Conservation (phyloP, 2,329 filamentous ascomycete genomes). For the Venturia effusa region DNA sequence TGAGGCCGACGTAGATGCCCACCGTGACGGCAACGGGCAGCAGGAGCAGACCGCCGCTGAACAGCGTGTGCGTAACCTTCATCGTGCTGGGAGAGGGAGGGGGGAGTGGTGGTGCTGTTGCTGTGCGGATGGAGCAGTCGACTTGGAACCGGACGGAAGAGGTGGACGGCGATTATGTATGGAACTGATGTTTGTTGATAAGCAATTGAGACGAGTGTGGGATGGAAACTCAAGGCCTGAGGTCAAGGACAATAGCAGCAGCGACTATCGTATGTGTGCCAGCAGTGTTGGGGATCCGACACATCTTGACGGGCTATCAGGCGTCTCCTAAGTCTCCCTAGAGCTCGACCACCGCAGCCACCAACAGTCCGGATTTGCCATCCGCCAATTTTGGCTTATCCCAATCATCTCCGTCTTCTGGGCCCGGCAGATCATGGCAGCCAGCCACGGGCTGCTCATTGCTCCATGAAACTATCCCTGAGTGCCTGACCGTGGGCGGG, state of each 20-base stretch:
- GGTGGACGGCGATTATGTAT: neutral
- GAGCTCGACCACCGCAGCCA: neutral
- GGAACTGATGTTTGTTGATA: neutral
- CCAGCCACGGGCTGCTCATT: neutral
- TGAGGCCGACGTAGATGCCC: constrained; percentile 12
- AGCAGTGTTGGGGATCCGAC: neutral
- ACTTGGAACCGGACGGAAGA: neutral
- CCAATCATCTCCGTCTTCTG: neutral
- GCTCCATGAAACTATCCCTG: neutral
- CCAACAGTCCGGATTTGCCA: neutral
- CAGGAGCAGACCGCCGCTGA: constrained; percentile 9
- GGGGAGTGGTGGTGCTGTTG: neutral
- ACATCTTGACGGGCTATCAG: neutral
- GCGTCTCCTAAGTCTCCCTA: neutral
- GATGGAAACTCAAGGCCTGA: too few relatives aligned
- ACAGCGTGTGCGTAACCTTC: constrained; percentile 5
- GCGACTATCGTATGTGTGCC: too few relatives aligned
- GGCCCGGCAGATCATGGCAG: neutral
- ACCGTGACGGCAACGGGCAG: constrained; percentile 12
- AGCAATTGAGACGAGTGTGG: neutral
- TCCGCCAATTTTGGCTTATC: neutral
- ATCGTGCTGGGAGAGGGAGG: neutral
- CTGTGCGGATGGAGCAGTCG: neutral
- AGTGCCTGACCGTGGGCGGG: too few relatives aligned
- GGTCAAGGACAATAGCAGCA: neutral